phyloP scores from a whole-genome alignment of 2,329 filamentous ascomycete genomes.

The Tolypocladium capitatum region DNA sequence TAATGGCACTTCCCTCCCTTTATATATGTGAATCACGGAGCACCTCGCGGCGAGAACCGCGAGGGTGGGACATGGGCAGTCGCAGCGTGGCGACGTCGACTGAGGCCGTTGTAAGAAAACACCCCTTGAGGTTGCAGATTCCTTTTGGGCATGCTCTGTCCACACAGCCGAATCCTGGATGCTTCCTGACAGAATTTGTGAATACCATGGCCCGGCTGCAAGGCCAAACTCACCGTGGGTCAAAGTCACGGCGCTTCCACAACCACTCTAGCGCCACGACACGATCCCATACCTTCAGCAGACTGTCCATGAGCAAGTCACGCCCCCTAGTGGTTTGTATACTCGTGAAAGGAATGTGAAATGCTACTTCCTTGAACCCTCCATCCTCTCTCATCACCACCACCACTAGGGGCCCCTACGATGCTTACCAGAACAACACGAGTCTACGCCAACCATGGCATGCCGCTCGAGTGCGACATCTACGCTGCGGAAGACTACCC shows the following conservation, averaged over 20 bases:
- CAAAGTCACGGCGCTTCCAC: neutral
- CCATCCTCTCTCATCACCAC: neutral
- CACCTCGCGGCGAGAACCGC: neutral
- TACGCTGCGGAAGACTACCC: constrained; percentile 14
- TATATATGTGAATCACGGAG: neutral
- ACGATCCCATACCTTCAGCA: neutral
- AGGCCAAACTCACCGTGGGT: neutral
- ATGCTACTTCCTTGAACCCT: neutral
- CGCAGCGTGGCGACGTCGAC: neutral
- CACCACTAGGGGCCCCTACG: neutral
- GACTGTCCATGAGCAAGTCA: neutral
- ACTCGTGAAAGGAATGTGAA: neutral
- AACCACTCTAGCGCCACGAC: neutral
- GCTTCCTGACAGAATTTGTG: neutral
- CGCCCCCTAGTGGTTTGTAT: neutral
- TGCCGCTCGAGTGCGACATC: constrained; percentile 22
- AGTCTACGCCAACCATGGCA: constrained; percentile 16
- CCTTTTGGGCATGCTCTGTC: neutral
- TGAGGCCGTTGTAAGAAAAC: neutral
- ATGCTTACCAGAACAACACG: constrained; percentile 16
- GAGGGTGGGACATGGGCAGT: neutral
- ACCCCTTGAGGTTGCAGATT: neutral
- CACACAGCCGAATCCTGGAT: neutral
- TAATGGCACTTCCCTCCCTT: constrained; percentile 5
- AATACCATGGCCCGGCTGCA: neutral